Base-by-base conservation (phyloP, 2,329 filamentous ascomycete genomes). In the Aspergillus nomiae region DNA sequence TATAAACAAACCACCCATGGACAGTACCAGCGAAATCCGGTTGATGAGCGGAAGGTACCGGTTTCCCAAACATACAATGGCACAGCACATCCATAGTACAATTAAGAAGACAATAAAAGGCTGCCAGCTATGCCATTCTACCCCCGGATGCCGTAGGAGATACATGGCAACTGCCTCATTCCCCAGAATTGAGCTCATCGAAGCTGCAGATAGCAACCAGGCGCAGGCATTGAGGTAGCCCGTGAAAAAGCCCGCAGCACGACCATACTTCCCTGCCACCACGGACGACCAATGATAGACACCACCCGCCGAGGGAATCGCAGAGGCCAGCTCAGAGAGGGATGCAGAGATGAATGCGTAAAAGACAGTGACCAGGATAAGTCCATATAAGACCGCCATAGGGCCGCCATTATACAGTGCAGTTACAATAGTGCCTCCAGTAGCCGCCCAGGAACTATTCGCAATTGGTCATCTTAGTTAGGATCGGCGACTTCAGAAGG, bases 211-310 rank as follows among this genome's bases (percentile, higher is more conserved):
- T 2, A 76, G 60, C 11, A 76, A 60, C 73, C 74, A 76, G 3
- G 73, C 74, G 32, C 70, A 75, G 8, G 73, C 72, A 60, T 76
- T 76, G 5, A 76, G 63, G 55, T 75, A 78, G 3, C 76, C 78
- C 3, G 77, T 77, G 61, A 77, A 78, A 59, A 77, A 80, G 1
- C 77, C 77, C 7, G 81, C 73, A 0, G 78, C 61, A 3, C 83
- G 80, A 10, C 85, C 84, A 67, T 79, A 81, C 58, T 73, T 78
- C 5, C 65, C 65, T 2, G 84, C 85, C 1, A 84, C 81, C 0
- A 87, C 80, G 1, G 84, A 82, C 0, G 85, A 85, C 83, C 84
- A 87, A 67, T 87, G 84, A 65, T 87, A 87, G 4, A 87, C 84
- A 9, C 74, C 71, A 1, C 73, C 83, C 0, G 83, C 83, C 0